Base-by-base conservation (phyloP, 257 asterid genomes). In the Primulina tabacum region DNA sequence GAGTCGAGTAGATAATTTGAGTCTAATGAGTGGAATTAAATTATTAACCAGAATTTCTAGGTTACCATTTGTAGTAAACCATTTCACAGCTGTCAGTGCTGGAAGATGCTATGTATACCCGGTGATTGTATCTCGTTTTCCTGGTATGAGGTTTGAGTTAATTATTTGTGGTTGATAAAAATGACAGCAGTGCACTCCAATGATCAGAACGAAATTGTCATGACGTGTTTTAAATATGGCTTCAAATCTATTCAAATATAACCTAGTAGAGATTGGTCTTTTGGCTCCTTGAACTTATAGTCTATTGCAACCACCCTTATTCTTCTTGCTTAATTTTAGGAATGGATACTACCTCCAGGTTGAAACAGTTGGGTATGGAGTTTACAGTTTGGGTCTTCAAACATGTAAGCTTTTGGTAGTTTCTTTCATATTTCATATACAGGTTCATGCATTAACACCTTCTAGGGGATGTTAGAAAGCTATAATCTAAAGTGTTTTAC, bases 341-440 rank as follows among this genome's bases (percentile, higher is more conserved):
- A 78, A 72, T n/a, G 69, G 92, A 89, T 79, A 79, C 99, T 64
- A 82, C 96, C 58, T 81, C 97, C 85, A 90, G 96, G 90, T 82
- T 90, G 86, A 93, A 86, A 86, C 99, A 93, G 80, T 74, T 84
- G 85, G 97, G 99, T 60, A 90, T 93, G 99, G 99, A 93, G 89
- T 93, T 93, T 73, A 80, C 95, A 57, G 97, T 93, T 43, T 93
- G 99, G 99, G 99, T 93, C 81, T 93, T 93, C 83, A 93, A 93
- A 84, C 97, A 93, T 83, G 99, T 93, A 81, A 86, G 97, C 72
- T 28, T 57, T 60, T 71, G 59, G 32, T 65, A 47, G 10, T 52
- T 68, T 61, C 55, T 56, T 62, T 55, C 63, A 35, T 55, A 17
- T 71, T 56, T 70, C 30, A 28, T 24, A 2, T 28, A 40, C 59